These are phyloP conservation scores for Hysterangium stoloniferum DNA, from an alignment of 768 basidiomycete species.

Conservation along the genomic window DNA sequence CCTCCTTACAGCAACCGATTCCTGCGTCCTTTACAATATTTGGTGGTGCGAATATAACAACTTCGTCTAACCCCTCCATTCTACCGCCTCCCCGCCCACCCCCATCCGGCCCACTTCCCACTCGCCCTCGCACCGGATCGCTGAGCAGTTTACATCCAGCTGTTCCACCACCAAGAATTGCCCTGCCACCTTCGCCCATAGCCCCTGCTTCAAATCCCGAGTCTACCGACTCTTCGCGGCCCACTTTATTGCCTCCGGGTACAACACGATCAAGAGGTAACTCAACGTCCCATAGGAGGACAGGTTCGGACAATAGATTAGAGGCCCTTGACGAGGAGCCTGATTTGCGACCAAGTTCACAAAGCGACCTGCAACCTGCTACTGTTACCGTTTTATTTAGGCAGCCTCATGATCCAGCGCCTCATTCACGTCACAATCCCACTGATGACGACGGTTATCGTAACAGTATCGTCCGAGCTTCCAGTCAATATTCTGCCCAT, in stretches of 20 bases:
- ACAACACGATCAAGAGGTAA: constrained; percentile 36
- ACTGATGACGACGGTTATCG: constrained; percentile 1
- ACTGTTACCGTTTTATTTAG: neutral
- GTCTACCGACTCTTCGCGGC: constrained; percentile 23
- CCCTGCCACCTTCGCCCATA: constrained; percentile 53
- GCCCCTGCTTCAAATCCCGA: constrained; percentile 24
- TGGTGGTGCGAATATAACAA: neutral
- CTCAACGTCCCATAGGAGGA: constrained; percentile 45
- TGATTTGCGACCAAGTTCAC: neutral
- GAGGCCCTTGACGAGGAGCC: constrained; percentile 48
- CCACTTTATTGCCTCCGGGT: constrained; percentile 13
- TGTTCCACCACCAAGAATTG: constrained; percentile 40
- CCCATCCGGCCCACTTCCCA: constrained; percentile 15
- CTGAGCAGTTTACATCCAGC: constrained; percentile 9
- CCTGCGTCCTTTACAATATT: neutral
- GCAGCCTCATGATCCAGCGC: constrained; percentile 2
- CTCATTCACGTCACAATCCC: neutral
- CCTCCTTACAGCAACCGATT: constrained; percentile 6
- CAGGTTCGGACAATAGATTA: constrained; percentile 50
- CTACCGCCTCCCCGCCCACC: constrained; percentile 19
- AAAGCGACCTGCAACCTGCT: neutral
- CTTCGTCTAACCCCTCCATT: constrained; percentile 14
- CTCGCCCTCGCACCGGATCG: constrained; percentile 10
- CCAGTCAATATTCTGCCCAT: constrained; percentile 1
- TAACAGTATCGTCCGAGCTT: neutral